These are phyloP conservation scores for Candida vaughaniae DNA, from an alignment of 805 yeast genomes.

Conservation along the genomic window DNA sequence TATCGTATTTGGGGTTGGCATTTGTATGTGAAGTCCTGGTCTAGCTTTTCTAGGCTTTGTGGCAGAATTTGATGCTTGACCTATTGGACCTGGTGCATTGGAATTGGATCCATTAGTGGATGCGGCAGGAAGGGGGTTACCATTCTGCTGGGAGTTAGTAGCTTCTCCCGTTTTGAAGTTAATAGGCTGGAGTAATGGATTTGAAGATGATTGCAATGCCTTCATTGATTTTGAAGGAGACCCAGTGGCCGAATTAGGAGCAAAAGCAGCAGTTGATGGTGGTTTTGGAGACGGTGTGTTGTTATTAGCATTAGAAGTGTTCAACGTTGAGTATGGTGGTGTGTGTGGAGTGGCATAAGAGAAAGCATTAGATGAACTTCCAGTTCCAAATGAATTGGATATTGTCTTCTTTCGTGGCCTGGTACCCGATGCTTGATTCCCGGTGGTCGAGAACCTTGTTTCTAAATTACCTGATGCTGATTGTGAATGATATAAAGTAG, in stretches of 20 bases:
- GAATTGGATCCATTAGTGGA: neutral
- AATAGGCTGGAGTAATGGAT: slow-evolving; percentile 56
- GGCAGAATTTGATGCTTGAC: neutral
- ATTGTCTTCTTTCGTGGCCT: slow-evolving; percentile 40
- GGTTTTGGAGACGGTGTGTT: slow-evolving; percentile 39
- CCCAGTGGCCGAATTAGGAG: slow-evolving; percentile 18
- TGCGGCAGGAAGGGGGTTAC: neutral
- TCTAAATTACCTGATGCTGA: slow-evolving; percentile 42
- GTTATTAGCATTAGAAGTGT: slow-evolving; percentile 18
- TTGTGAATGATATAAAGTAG: slow-evolving; percentile 42
- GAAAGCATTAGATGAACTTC: slow-evolving; percentile 10
- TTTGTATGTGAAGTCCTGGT: slow-evolving; percentile 57
- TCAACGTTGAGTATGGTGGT: slow-evolving; percentile 38
- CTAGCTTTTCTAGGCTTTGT: slow-evolving; percentile 13
- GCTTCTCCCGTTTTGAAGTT: slow-evolving; percentile 37
- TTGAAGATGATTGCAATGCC: slow-evolving; percentile 44
- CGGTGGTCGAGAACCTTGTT: slow-evolving; percentile 20
- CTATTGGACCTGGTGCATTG: no score
- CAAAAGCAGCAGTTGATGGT: slow-evolving; percentile 19
- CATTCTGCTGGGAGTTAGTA: neutral
- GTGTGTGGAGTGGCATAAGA: slow-evolving; percentile 24
- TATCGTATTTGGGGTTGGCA: slow-evolving; percentile 62
- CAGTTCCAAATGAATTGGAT: slow-evolving; percentile 31
- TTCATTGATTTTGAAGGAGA: slow-evolving; percentile 49
- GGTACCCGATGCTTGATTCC: slow-evolving; percentile 16